Evolutionary conservation across 352 stramenopile species (phyloP).

Genomic region (Pythium myriotylum): DNA sequence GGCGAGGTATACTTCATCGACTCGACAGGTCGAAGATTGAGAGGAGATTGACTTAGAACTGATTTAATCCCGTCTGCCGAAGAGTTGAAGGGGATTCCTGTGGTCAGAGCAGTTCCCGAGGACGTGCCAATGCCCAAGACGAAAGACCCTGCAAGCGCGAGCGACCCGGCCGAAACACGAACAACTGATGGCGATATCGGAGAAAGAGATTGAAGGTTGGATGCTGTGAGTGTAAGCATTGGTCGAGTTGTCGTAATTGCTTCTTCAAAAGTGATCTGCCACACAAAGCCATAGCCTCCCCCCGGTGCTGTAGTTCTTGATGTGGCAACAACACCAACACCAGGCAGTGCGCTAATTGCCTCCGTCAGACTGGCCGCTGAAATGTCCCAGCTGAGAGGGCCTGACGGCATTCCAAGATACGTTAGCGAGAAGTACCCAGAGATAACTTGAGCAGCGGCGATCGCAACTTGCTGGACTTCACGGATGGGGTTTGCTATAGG

Average conservation of each 20-base stretch:
- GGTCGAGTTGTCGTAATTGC: conserved; percentile 16
- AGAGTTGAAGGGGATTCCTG: conserved; percentile 19
- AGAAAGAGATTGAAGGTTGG: conserved; percentile 20
- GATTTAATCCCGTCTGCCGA: conserved; percentile 16
- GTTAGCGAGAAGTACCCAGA: conserved; percentile 31
- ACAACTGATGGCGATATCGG: conserved; percentile 23
- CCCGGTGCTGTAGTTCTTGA: conserved; percentile 6
- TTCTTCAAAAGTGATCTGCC: conserved; percentile 38
- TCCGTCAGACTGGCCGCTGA: conserved; percentile 15
- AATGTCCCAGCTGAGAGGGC: conserved; percentile 27
- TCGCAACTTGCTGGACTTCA: conserved; percentile 36
- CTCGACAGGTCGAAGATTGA: conserved; percentile 25
- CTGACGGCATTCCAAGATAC: conserved; percentile 26
- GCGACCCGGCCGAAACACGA: conserved; percentile 14
- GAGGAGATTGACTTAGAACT: conserved; percentile 11
- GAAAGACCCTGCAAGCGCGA: conserved; percentile 29
- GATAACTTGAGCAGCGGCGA: conserved; percentile 25
- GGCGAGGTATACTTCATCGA: conserved; percentile 28
- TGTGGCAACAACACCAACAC: conserved; percentile 27
- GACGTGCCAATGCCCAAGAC: conserved; percentile 24
- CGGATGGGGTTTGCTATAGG: conserved; percentile 16
- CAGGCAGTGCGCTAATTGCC: conserved; percentile 24
- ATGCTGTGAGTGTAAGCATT: conserved; percentile 23
- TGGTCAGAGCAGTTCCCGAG: conserved; percentile 2
- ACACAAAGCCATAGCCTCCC: conserved; percentile 28